phyloP scores from a whole-genome alignment of 2,329 filamentous ascomycete species.

The Colletotrichum tropicicola region DNA sequence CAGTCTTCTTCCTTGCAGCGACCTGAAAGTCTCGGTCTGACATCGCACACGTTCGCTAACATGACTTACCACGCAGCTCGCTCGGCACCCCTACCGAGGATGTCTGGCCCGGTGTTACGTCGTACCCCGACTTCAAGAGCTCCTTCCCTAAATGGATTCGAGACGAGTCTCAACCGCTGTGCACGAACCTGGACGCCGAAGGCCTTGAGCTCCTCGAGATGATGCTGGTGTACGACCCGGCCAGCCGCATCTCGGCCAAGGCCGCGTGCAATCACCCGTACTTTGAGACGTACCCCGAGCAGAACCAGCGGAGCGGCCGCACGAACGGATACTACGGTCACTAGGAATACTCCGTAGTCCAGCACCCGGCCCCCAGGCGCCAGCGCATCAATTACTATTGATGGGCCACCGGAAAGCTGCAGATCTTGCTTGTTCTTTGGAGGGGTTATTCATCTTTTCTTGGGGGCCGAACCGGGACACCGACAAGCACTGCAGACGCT shows the following conservation, averaged over 20 bases:
- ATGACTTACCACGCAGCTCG: slow-evolving; percentile 55
- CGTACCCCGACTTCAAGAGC: slow-evolving; percentile 91
- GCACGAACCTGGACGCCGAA: slow-evolving; percentile 76
- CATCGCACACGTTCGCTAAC: slow-evolving; percentile 32
- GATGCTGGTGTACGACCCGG: slow-evolving; percentile 88
- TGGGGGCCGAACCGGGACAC: background rate
- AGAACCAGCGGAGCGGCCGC: slow-evolving; percentile 34
- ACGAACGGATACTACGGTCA: slow-evolving; percentile 32
- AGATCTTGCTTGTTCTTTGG: background rate
- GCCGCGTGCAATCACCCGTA: slow-evolving; percentile 86
- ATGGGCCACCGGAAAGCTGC: background rate
- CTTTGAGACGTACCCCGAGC: slow-evolving; percentile 62
- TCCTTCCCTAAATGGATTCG: slow-evolving; percentile 93
- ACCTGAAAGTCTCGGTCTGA: background rate
- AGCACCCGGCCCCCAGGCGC: slow-evolving; percentile 17
- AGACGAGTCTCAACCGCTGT: slow-evolving; percentile 71
- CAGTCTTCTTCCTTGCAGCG: background rate
- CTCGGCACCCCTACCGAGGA: slow-evolving; percentile 86
- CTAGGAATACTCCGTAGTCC: slow-evolving; percentile 19
- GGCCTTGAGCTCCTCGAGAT: slow-evolving; percentile 74
- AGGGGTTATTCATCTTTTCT: background rate
- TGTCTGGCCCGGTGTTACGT: slow-evolving; percentile 91
- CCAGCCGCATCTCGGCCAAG: slow-evolving; percentile 88
- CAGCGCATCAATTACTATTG: slow-evolving; percentile 15
- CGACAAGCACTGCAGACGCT: slow-evolving; percentile 18